Conservation (phyloP, 2,329 filamentous ascomycete species). For the Nigrograna mackinnonii region DNA sequence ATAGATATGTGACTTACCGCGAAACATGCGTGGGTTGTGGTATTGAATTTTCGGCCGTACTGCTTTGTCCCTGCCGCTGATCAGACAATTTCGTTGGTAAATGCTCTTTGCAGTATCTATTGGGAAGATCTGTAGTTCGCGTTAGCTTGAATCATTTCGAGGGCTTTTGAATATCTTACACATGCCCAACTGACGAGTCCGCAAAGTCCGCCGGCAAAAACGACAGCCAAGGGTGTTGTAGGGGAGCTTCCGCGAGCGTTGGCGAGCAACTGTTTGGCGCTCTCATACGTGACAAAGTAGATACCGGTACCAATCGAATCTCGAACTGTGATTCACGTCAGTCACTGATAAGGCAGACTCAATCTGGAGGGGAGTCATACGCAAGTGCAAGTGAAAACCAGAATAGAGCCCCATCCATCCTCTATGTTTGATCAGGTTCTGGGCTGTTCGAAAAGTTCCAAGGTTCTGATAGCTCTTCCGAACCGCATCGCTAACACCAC, state of each 20-base stretch:
- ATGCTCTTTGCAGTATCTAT: constrained; percentile 85
- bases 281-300: constrained; percentile 90
- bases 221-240: constrained; percentile 78
- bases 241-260: constrained; percentile 73
- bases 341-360: constrained; percentile 3
- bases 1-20: constrained; percentile 53
- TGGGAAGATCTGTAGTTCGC: constrained; percentile 51
- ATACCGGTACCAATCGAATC: constrained; percentile 83
- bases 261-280: constrained; percentile 78
- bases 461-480: constrained; percentile 72
- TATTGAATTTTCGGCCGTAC: constrained; percentile 72
- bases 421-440: constrained; percentile 75
- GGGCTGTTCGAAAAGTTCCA: constrained; percentile 75
- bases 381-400: constrained; percentile 75
- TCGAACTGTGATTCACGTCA: constrained; percentile 63
- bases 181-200: constrained; percentile 83
- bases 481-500: constrained; percentile 38
- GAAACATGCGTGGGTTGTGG: constrained; percentile 78
- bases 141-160: constrained; percentile 10
- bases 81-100: constrained; percentile 80
- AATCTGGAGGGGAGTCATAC: constrained; percentile 53
- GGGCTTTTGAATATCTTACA: constrained; percentile 56
- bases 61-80: constrained; percentile 63
- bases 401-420: constrained; percentile 77
- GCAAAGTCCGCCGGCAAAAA: constrained; percentile 78